Evolutionary conservation across 352 stramenopile genomes (phyloP), one percentile per base, ranked within the genome.

Genomic region (Globisporangium spinosum): DNA sequence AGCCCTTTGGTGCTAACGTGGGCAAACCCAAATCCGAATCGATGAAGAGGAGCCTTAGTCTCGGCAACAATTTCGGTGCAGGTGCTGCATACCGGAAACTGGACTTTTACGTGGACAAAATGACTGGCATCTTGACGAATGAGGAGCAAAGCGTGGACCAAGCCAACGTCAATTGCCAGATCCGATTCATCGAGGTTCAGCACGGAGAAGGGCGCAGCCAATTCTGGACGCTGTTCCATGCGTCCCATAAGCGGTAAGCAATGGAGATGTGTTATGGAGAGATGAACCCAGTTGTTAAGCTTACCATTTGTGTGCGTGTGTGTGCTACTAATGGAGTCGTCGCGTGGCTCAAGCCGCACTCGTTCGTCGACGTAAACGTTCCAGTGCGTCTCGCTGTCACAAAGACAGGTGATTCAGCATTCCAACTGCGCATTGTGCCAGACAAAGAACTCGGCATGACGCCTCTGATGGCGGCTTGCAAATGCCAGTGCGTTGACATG

Each of bases 381-480:
- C 77, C 83, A 0, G 77, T 90, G 0, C 67, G 58, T 2, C 54
- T 77, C 23, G 47, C 54, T 2, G n/a, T 40, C 5, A 15, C 43
- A 25, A 51, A 15, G 5, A 25, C 23, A 6, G 43, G 29, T 1
- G 27, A 22, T 32, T n/a, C 13, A 3, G 13, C 40, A 17, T 29
- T 47, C 0, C 17, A 13, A 45, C 72, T 68, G 12, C 27, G 20
- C 23, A 72, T 68, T 12, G 58, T 64, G 0, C 49, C 59, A 4
- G 67, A 83, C 49, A 72, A 55, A 68, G 73, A 79, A 0, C 66
- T 87, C 1, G 86, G 82, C 2, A 2, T 86, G 32, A 90, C 83
- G 10, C 87, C 87, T 4, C 69, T 94, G 3, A 94, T 94, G 87
- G 77, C 70, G 17, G 87, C 87, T 3, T 91, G 84, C 35, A 73